phyloP scores from a whole-genome alignment of 257 asterid genomes.

The Primulina eburnea region DNA sequence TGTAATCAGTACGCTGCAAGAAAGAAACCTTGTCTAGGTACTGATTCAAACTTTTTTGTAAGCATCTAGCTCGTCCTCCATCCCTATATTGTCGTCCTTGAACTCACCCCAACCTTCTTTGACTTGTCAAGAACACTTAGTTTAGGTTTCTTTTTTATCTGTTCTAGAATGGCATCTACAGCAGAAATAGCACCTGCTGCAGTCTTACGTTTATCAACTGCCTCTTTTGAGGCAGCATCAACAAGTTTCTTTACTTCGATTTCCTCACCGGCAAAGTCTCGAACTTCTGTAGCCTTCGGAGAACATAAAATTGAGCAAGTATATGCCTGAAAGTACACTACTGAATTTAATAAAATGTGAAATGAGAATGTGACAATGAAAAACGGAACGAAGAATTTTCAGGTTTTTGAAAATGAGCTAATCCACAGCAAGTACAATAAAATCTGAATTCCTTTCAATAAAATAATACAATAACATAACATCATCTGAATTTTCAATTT shows the following conservation, averaged over 20 bases:
- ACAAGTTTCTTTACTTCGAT: conserved; percentile 77
- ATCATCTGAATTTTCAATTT: background rate
- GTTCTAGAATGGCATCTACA: conserved; percentile 86
- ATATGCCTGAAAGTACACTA: conserved; percentile 9
- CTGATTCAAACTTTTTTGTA: conserved; percentile 90
- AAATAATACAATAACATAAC: background rate
- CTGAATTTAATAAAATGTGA: background rate
- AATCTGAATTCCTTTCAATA: background rate
- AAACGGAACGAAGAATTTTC: background rate
- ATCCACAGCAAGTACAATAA: background rate
- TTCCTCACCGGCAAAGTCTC: conserved; percentile 92
- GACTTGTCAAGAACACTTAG: conserved; percentile 95
- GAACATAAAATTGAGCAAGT: background rate
- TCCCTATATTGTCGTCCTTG: conserved; percentile 79
- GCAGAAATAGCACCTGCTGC: conserved; percentile 64
- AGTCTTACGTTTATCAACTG: conserved; percentile 59
- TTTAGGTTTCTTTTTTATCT: conserved; percentile 84
- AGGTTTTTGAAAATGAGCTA: conserved; percentile 1
- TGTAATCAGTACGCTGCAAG: conserved; percentile 81
- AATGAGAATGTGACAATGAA: background rate
- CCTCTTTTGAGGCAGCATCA: conserved; percentile 61
- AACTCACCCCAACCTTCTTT: conserved; percentile 96
- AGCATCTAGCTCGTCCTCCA: conserved; percentile 88
- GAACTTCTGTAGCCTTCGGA: conserved; percentile 69
- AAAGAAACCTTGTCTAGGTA: conserved; percentile 83